These are phyloP conservation scores for Ochetophila trinervis DNA, from an alignment of 306 rosid species.

Conservation along the genomic window DNA sequence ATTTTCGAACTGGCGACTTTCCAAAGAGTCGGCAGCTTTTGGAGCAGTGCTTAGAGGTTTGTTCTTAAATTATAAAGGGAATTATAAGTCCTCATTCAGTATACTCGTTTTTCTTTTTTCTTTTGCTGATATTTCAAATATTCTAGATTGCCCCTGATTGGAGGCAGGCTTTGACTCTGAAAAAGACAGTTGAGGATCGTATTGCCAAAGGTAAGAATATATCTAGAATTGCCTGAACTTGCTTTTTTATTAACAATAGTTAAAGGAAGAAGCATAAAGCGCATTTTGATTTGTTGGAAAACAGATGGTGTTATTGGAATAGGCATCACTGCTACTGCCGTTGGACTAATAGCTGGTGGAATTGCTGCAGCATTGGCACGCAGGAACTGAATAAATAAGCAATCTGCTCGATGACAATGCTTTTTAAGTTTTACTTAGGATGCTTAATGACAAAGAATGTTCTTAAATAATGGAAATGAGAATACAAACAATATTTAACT, in stretches of 20 bases:
- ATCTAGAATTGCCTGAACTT: background rate
- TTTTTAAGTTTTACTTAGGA: background rate
- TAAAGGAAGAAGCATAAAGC: constrained; percentile 11
- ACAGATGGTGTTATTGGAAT: constrained; percentile 91
- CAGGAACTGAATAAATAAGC: constrained; percentile 39
- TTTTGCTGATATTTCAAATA: constrained; percentile 10
- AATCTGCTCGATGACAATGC: background rate
- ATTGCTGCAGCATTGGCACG: constrained; percentile 68
- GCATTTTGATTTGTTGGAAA: constrained; percentile 5
- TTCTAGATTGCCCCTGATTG: constrained; percentile 89
- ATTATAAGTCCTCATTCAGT: background rate
- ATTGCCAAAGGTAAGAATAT: constrained; percentile 67
- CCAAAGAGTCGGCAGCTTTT: constrained; percentile 71
- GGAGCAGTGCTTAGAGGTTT: constrained; percentile 67
- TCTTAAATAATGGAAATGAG: too few species aligned
- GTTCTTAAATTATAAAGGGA: constrained; percentile 1
- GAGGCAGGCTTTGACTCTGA: constrained; percentile 82
- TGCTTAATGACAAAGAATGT: too few species aligned
- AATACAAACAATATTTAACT: too few species aligned
- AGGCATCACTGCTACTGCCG: constrained; percentile 84
- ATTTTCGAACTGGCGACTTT: constrained; percentile 61
- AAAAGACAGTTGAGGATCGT: constrained; percentile 52
- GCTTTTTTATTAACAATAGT: background rate
- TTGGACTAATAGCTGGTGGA: constrained; percentile 80
- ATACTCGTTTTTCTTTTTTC: background rate